These are phyloP conservation scores for Tolypocladium album DNA, from an alignment of 2,329 filamentous ascomycete genomes.

Conservation along the genomic window DNA sequence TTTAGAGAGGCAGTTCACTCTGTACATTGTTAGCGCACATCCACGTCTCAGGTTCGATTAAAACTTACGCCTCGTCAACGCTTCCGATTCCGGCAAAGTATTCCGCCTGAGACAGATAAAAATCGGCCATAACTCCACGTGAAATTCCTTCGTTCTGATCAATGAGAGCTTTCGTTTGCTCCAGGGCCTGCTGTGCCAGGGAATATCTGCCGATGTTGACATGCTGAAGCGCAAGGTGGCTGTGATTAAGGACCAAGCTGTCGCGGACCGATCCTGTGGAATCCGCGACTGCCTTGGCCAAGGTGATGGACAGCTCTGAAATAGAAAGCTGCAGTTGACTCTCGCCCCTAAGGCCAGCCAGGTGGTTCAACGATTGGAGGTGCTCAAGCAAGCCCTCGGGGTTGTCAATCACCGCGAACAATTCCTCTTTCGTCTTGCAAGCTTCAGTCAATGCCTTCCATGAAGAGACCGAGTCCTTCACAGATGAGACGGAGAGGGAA, in stretches of 20 bases:
- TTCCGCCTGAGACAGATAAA: slow-evolving; percentile 64
- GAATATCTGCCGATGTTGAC: slow-evolving; percentile 39
- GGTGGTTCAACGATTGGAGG: slow-evolving; percentile 39
- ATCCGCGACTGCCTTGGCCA: slow-evolving; percentile 26
- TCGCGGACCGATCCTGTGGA: slow-evolving; percentile 21
- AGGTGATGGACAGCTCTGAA: slow-evolving; percentile 30
- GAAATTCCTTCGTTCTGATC: slow-evolving; percentile 24
- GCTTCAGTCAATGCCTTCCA: slow-evolving; percentile 33
- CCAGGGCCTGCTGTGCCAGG: slow-evolving; percentile 42
- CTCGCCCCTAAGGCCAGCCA: slow-evolving; percentile 39
- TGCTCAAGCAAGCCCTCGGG: slow-evolving; percentile 36
- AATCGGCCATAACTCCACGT: slow-evolving; percentile 33
- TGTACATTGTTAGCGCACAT: slow-evolving; percentile 5
- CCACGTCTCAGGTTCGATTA: not conserved
- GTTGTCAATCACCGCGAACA: slow-evolving; percentile 37
- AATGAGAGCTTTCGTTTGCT: slow-evolving; percentile 41
- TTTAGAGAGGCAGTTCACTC: slow-evolving; percentile 21
- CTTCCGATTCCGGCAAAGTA: slow-evolving; percentile 60
- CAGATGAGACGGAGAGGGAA: slow-evolving; percentile 16
- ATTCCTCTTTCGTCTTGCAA: slow-evolving; percentile 26
- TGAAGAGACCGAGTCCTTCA: slow-evolving; percentile 24
- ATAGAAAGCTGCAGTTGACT: slow-evolving; percentile 33
- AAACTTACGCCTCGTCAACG: slow-evolving; percentile 45
- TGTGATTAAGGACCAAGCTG: slow-evolving; percentile 32
- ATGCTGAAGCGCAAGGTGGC: slow-evolving; percentile 40